A percentile compares a stretch with the other conserved stretches of the same genome.
Evolutionary conservation across 2,329 filamentous ascomycete species (phyloP).

Genomic region (Arthrocladium fulminans): DNA sequence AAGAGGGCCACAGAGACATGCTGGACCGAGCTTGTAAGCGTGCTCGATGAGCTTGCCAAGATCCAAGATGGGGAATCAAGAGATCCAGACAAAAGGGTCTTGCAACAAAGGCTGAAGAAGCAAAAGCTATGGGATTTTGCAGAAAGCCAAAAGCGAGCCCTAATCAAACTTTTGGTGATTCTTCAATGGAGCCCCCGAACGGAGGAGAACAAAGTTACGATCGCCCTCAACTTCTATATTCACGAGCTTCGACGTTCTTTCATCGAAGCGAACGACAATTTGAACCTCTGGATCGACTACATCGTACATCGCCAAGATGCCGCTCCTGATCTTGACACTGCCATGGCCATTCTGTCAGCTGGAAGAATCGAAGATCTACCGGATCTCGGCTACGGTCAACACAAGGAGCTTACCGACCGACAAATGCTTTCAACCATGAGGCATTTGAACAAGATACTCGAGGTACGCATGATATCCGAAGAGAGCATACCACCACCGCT

Average conservation of each 20-base stretch:
- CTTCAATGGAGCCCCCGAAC: slow-evolving; percentile 80
- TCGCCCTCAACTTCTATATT: slow-evolving; percentile 74
- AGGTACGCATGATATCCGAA: slow-evolving; percentile 73
- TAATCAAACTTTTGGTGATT: slow-evolving; percentile 86
- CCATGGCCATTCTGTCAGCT: slow-evolving; percentile 72
- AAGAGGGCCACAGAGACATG: slow-evolving; percentile 73
- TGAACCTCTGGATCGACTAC: slow-evolving; percentile 65
- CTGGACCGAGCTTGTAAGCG: slow-evolving; percentile 65
- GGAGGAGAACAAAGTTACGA: slow-evolving; percentile 71
- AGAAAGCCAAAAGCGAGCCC: slow-evolving; percentile 71
- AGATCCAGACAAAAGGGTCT: slow-evolving; percentile 31
- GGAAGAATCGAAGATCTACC: slow-evolving; percentile 71
- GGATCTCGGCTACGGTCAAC: slow-evolving; percentile 69
- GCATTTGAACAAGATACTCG: slow-evolving; percentile 74
- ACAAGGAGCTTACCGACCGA: slow-evolving; percentile 59
- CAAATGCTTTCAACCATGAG: slow-evolving; percentile 66
- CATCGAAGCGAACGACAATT: slow-evolving; percentile 49
- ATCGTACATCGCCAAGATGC: slow-evolving; percentile 66
- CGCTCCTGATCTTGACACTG: slow-evolving; percentile 84
- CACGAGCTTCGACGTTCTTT: slow-evolving; percentile 54
- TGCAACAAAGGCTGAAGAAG: slow-evolving; percentile 68
- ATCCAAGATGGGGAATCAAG: slow-evolving; percentile 48
- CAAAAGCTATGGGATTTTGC: slow-evolving; percentile 64
- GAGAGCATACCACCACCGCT: slow-evolving; percentile 76
- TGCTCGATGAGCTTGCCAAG: slow-evolving; percentile 61